phyloP scores from a whole-genome alignment of 768 basidiomycete genomes.

The Xerocomellus intermedius region DNA sequence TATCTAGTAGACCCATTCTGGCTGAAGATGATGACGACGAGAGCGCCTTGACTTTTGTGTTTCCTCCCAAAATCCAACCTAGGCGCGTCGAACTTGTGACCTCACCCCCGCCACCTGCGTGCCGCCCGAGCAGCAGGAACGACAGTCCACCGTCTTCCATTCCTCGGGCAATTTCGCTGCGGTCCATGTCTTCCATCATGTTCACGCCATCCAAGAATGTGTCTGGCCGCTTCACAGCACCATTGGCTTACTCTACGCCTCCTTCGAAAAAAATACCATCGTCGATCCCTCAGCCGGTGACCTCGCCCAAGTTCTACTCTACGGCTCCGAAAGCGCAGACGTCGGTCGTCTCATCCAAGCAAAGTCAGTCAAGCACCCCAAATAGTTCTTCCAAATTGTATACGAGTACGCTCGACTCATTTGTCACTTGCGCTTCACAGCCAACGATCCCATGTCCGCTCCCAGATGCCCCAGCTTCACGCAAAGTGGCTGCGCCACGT shows the following conservation, averaged over 20 bases:
- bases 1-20: constrained; percentile 6
- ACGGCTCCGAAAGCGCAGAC: constrained; percentile 38
- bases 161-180: constrained; percentile 43
- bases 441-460: constrained; percentile 26
- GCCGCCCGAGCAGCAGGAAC: constrained; percentile 12
- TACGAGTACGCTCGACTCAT: constrained; percentile 63
- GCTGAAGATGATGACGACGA: constrained; percentile 27
- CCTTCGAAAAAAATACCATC: constrained; percentile 56
- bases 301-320: constrained; percentile 36
- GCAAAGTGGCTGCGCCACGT: constrained; percentile 24
- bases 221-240: constrained; percentile 28
- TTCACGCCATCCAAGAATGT: constrained; percentile 36
- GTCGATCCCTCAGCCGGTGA: constrained; percentile 60
- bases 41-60: constrained; percentile 21
- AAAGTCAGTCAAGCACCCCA: constrained; percentile 30
- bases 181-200: constrained; percentile 34
- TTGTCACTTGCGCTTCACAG: constrained; percentile 36
- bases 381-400: constrained; percentile 57
- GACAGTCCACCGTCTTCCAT: constrained; percentile 49
- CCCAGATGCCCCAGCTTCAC: constrained; percentile 41
- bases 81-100: constrained; percentile 5
- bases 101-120: constrained; percentile 8
- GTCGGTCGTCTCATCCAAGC: constrained; percentile 31
- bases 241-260: constrained; percentile 36
- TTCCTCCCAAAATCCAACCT: constrained; percentile 16